These are phyloP conservation scores for Metschnikowia aberdeeniae DNA, from an alignment of 805 yeast species.

Conservation along the genomic window DNA sequence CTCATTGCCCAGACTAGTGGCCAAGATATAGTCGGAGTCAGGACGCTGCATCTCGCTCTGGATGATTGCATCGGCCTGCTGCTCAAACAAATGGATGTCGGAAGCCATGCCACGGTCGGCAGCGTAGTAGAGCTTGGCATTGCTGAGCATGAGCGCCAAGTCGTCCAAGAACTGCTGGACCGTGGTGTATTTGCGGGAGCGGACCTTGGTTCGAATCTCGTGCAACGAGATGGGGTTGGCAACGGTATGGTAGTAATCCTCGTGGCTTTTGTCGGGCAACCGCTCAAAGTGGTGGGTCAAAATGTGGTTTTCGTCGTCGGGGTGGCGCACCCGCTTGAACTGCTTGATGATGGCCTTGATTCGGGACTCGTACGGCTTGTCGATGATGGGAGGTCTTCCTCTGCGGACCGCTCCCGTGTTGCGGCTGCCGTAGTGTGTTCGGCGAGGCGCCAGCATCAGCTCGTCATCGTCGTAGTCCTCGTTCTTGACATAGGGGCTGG, in stretches of 20 bases:
- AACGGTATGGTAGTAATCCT: conserved; percentile 52
- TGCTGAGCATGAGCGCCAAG: conserved; percentile 66
- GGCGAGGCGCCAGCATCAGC: conserved; percentile 5
- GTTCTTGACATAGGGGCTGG: conserved; percentile 12
- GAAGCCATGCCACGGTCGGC: conserved; percentile 54
- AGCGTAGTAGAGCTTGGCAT: conserved; percentile 57
- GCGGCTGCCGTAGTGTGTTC: conserved; percentile 4
- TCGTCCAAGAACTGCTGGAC: conserved; percentile 78
- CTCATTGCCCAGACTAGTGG: conserved; percentile 40
- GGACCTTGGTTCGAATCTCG: conserved; percentile 76
- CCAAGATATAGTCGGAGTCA: conserved; percentile 63
- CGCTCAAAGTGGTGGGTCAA: conserved; percentile 71
- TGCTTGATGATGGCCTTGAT: conserved; percentile 82
- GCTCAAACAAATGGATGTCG: conserved; percentile 63
- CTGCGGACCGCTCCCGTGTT: conserved; percentile 56
- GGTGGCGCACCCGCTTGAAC: conserved; percentile 66
- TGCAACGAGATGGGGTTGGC: conserved; percentile 62
- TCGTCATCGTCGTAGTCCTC: conserved; percentile 19
- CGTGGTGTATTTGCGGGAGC: conserved; percentile 73
- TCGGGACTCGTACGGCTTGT: conserved; percentile 86
- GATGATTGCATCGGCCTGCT: conserved; percentile 51
- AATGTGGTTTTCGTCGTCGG: conserved; percentile 42
- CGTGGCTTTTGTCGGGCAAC: conserved; percentile 63
- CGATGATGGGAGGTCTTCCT: conserved; percentile 89
- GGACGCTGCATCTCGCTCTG: conserved; percentile 75